These are phyloP conservation scores for Leucocoprinus birnbaumii DNA, from an alignment of 768 basidiomycete genomes.

Conservation along the genomic window DNA sequence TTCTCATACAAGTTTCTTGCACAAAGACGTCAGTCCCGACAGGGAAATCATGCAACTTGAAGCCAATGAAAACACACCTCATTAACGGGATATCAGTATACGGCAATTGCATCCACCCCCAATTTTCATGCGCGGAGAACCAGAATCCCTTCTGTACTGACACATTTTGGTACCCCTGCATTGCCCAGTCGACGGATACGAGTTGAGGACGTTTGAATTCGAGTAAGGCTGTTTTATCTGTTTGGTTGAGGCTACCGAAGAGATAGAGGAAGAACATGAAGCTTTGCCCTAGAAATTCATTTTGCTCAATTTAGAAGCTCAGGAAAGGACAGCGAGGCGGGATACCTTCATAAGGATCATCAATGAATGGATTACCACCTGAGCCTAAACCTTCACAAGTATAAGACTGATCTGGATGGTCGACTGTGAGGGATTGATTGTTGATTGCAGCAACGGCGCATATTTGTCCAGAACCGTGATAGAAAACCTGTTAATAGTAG, in stretches of 20 bases:
- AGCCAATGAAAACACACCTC: slow-evolving; percentile 8
- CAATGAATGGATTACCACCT: slow-evolving; percentile 16
- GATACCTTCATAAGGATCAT: slow-evolving; percentile 22
- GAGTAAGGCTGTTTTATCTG: slow-evolving; percentile 16
- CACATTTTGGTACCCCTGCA: slow-evolving; percentile 13
- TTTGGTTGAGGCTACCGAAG: slow-evolving; percentile 14
- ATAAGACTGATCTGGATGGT: slow-evolving; percentile 19
- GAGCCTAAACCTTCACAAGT: slow-evolving; percentile 18
- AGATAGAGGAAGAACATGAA: slow-evolving; percentile 22
- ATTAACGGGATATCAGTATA: slow-evolving; percentile 20
- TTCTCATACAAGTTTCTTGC: slow-evolving; percentile 18
- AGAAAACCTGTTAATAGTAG: slow-evolving; percentile 16
- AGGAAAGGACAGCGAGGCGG: too few species aligned
- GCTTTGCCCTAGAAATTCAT: slow-evolving; percentile 12
- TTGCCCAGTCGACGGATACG: slow-evolving; percentile 17
- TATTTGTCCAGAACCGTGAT: slow-evolving; percentile 18
- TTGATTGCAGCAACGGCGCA: slow-evolving; percentile 19
- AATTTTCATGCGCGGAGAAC: slow-evolving; percentile 24
- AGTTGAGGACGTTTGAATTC: slow-evolving; percentile 20
- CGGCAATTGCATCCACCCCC: slow-evolving; percentile 22
- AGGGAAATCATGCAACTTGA: too few species aligned
- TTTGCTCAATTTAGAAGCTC: background rate
- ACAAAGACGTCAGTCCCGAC: background rate
- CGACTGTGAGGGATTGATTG: slow-evolving; percentile 19
- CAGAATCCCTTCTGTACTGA: slow-evolving; percentile 24